Evolutionary conservation across 78 protist genomes (phyloP), one percentile per base, ranked within the genome.

Genomic region (Cavenderia fasciculata): DNA sequence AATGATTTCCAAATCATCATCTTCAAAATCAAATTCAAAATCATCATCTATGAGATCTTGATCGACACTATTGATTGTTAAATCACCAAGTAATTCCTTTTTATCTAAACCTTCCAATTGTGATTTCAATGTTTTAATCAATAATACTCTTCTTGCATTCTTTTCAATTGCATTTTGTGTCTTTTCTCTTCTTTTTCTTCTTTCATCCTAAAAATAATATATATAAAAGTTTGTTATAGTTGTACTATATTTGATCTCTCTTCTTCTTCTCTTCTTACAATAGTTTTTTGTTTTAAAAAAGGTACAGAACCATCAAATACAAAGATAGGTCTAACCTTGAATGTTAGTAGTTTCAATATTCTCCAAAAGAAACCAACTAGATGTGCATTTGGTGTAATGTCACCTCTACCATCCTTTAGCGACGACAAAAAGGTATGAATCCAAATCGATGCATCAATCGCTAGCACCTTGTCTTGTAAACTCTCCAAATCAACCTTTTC

Each of bases 291-390:
- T 11, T 82, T 82, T 56, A 82, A 47, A 69, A 56, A 82, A 0
- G 90, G 90, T 33, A 68, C 36, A n/a, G 29, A 33, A 43, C 90
- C 90, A 68, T 82, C 90, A 56, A 82, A 82, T 31, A 82, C 90
- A 57, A 82, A 68, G 38, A 82, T 57, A n/a, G 90, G 90, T 44
- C 68, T 82, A 23, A 82, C 61, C 6, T 47, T 56, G 10, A 31
- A 33, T 43, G 73, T 43, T 31, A 82, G 29, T 27, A 82, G 27
- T 33, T 68, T 82, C 1, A 65, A 65, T 49, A 82, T 82, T 43
- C 90, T 70, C 73, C 78, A 66, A 56, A 82, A 82, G 71, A 82
- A 82, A 68, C 90, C 90, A 6, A 82, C 16, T 23, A 82, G 27
- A 43, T 70, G 78, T 1, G 90, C 90, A 68, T 82, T 68, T 31